Conservation (phyloP, 805 yeast genomes). For the Wickerhamiella lipophila region DNA sequence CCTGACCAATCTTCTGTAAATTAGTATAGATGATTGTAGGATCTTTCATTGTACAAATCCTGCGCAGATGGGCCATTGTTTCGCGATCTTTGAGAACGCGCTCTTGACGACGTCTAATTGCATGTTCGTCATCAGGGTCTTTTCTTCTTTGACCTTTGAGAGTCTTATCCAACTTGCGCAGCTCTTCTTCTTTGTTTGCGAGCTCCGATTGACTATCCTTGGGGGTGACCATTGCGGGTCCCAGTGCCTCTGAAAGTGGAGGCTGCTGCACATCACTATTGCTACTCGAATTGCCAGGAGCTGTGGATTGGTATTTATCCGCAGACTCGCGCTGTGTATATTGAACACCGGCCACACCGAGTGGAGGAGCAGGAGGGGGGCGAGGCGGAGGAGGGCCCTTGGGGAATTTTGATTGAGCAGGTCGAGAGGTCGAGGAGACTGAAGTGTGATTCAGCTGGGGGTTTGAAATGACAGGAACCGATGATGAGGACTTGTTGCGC, state of each 20-base stretch:
- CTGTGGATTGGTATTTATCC: neutral
- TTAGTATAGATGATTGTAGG: constrained; percentile 59
- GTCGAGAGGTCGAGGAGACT: constrained; percentile 8
- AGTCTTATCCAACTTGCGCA: constrained; percentile 17
- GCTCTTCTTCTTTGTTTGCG: constrained; percentile 20
- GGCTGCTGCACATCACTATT: neutral
- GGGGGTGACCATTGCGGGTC: constrained; percentile 18
- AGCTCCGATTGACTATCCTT: constrained; percentile 10
- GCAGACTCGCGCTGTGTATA: neutral
- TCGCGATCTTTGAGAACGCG: constrained; percentile 60
- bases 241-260: constrained; percentile 2
- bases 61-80: constrained; percentile 53
- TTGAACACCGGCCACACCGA: constrained; percentile 27
- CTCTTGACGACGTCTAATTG: constrained; percentile 51
- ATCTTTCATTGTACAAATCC: constrained; percentile 75
- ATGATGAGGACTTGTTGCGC: neutral
- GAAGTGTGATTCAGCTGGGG: neutral
- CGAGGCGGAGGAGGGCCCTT: constrained; percentile 30
- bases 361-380: constrained; percentile 35
- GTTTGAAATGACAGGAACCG: constrained; percentile 2
- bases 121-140: constrained; percentile 12
- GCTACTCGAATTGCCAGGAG: neutral
- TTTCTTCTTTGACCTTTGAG: constrained; percentile 4
- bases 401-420: constrained; percentile 15
- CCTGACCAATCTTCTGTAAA: constrained; percentile 60